Percentiles rank a stretch among this genome's conserved stretches.
These are phyloP conservation scores for Tulasnella sp. DNA, from an alignment of 768 basidiomycete species.

Conservation along the genomic window DNA sequence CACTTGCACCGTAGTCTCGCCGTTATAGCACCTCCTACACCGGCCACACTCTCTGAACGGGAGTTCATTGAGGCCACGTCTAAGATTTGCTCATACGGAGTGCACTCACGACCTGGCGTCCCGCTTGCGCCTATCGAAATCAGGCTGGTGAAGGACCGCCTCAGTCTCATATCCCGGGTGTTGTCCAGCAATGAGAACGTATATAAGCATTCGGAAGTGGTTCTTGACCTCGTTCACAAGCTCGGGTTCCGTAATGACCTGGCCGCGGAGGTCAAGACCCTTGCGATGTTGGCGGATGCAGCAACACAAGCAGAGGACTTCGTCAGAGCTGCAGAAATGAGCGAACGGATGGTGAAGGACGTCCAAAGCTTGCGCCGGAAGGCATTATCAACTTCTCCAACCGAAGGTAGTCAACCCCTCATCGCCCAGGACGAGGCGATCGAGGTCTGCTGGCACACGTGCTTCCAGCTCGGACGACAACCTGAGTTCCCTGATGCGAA, in stretches of 20 bases:
- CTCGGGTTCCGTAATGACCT: constrained; percentile 65
- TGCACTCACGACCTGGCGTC: constrained; percentile 60
- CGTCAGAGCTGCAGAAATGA: constrained; percentile 55
- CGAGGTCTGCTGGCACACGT: constrained; percentile 83
- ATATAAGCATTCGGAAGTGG: constrained; percentile 83
- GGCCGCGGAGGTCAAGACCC: constrained; percentile 66
- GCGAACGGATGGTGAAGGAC: constrained; percentile 44
- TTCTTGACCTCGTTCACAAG: constrained; percentile 81
- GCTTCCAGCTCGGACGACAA: constrained; percentile 78
- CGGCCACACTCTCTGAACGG: constrained; percentile 53
- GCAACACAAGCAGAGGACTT: constrained; percentile 80
- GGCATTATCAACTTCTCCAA: background rate
- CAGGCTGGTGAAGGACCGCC: constrained; percentile 77
- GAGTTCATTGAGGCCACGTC: constrained; percentile 98
- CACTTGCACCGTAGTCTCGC: constrained; percentile 52
- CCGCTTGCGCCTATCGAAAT: constrained; percentile 87
- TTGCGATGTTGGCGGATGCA: constrained; percentile 85
- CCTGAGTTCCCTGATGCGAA: constrained; percentile 57
- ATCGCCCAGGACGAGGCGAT: constrained; percentile 38
- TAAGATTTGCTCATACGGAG: constrained; percentile 83
- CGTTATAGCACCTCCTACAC: constrained; percentile 53
- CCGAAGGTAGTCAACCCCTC: background rate
- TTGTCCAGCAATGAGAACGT: constrained; percentile 76
- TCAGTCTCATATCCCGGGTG: constrained; percentile 77
- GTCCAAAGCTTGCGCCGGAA: constrained; percentile 8